Evolutionary conservation across 345 rosid genomes (phyloP).

Genomic region (Abelmoschus esculentus): DNA sequence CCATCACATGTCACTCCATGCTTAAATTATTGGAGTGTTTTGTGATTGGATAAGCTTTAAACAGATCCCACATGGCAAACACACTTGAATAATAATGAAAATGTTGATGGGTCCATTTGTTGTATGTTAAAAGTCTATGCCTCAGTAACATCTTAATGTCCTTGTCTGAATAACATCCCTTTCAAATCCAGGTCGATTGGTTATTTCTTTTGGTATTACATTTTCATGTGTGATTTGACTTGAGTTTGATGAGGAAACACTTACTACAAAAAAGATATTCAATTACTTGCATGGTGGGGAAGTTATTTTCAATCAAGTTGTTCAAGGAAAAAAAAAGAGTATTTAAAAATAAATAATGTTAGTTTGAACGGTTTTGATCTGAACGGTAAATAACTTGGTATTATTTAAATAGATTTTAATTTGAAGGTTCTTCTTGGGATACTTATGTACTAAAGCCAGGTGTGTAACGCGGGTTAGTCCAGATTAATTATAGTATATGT

Average conservation of each 20-base stretch:
- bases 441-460: too few relatives aligned
- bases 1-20: neutral
- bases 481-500: too few relatives aligned
- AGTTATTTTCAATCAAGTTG: too few relatives aligned
- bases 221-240: neutral
- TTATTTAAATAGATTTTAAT: too few relatives aligned
- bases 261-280: too few relatives aligned
- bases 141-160: neutral
- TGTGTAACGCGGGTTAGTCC: too few relatives aligned
- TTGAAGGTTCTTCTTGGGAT: too few relatives aligned
- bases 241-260: neutral
- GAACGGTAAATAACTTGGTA: too few relatives aligned
- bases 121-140: neutral
- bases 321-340: too few relatives aligned
- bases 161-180: neutral
- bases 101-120: neutral
- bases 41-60: neutral
- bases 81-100: neutral
- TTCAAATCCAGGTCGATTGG: neutral
- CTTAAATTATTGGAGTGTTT: neutral
- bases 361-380: too few relatives aligned
- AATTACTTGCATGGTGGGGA: too few relatives aligned
- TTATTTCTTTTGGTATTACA: neutral
- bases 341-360: too few relatives aligned
- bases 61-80: constrained; percentile 3